Percentiles rank a stretch among this genome's conserved stretches.
Conservation (phyloP, 164 flowering plant genomes). For the Macadamia integrifolia region DNA sequence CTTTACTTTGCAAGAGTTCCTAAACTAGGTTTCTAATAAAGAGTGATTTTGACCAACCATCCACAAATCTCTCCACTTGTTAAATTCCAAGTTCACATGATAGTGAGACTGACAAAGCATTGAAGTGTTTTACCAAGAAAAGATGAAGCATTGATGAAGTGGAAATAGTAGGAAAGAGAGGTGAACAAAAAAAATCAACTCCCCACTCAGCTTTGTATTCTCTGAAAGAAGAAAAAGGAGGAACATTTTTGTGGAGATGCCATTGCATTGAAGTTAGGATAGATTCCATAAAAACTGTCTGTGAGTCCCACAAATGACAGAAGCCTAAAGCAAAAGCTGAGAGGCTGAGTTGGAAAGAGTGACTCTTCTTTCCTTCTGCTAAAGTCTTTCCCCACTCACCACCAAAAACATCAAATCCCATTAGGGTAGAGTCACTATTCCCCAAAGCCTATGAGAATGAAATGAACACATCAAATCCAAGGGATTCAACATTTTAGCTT, state of each 20-base stretch:
- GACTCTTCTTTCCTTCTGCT: neutral
- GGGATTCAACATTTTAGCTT: too few relatives aligned
- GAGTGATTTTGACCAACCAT: too few relatives aligned
- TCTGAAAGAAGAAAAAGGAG: neutral
- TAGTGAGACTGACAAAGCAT: too few relatives aligned
- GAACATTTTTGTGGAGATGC: neutral
- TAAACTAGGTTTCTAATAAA: too few relatives aligned
- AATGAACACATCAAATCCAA: too few relatives aligned
- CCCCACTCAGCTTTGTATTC: neutral
- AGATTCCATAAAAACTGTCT: slow-evolving; percentile 3
- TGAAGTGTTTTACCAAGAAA: neutral
- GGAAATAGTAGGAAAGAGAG: neutral
- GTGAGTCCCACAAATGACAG: slow-evolving; percentile 1
- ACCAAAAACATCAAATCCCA: neutral
- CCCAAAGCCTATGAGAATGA: too few relatives aligned
- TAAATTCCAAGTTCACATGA: too few relatives aligned
- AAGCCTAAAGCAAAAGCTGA: slow-evolving; percentile 8
- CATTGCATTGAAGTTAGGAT: slow-evolving; percentile 6
- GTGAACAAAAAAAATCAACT: neutral
- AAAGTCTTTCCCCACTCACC: neutral
- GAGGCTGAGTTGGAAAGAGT: neutral
- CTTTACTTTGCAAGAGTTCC: too few relatives aligned
- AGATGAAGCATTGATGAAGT: neutral
- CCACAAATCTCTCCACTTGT: too few relatives aligned
- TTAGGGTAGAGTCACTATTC: neutral